Percentiles rank a stretch among this genome's conserved stretches.
These are phyloP conservation scores for Rhodotorula sp. DNA, from an alignment of 1,284 basidiomycete species.

Conservation along the genomic window DNA sequence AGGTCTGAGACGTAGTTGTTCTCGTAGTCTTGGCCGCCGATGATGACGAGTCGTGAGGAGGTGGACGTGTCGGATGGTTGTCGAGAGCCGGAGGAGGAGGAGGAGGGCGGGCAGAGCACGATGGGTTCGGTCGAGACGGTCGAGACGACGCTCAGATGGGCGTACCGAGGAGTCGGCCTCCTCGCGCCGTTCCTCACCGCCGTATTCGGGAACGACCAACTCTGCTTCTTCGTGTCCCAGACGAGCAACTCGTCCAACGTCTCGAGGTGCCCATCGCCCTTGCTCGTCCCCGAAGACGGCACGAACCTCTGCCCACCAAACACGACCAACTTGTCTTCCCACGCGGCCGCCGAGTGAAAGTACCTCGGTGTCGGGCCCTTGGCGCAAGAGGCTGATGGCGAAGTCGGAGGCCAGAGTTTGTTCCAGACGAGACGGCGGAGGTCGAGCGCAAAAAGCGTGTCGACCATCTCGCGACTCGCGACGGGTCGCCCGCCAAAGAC, in stretches of 20 bases:
- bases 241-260: slow-evolving; percentile 79
- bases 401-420: not conserved
- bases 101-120: not conserved
- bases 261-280: slow-evolving; percentile 60
- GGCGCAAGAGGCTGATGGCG: not conserved
- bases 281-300: slow-evolving; percentile 23
- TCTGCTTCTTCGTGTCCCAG: slow-evolving; percentile 68
- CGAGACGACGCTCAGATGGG: slow-evolving; percentile 64
- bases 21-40: slow-evolving; percentile 79
- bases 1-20: slow-evolving; percentile 54
- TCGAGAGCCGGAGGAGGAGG: not conserved
- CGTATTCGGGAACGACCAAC: slow-evolving; percentile 57
- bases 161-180: slow-evolving; percentile 76
- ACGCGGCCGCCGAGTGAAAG: slow-evolving; percentile 88
- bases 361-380: slow-evolving; percentile 53
- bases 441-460: slow-evolving; percentile 78
- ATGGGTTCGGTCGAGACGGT: not conserved
- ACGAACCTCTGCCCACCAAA: slow-evolving; percentile 81
- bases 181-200: slow-evolving; percentile 45
- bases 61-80: not conserved
- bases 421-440: slow-evolving; percentile 75
- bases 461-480: slow-evolving; percentile 75
- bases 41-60: slow-evolving; percentile 59
- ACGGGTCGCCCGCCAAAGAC: slow-evolving; percentile 86
- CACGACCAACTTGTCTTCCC: slow-evolving; percentile 78